Base-by-base conservation (phyloP, 2,329 filamentous ascomycete genomes). In the Orbilia blumenaviensis region DNA sequence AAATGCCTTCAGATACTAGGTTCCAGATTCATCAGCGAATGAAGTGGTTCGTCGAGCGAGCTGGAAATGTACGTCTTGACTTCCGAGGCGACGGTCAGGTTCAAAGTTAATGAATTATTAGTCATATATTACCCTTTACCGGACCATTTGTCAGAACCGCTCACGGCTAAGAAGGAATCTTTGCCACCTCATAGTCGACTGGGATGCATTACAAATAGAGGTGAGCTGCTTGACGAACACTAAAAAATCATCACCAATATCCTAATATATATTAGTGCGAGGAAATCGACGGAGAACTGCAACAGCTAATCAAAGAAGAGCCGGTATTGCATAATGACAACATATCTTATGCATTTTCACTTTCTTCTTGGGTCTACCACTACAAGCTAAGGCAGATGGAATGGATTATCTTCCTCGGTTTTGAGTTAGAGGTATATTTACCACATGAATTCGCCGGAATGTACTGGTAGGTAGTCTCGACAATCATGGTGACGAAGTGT, bases 341-440 rank as follows among this genome's bases (percentile, higher is more conserved):
- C 48, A 84, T 86, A 42, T 86, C 88, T 0, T 90, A 88, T 81
- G 86, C 90, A 0, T 90, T 92, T 62, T 90, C 93, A 0, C 86
- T 98, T 0, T 93, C 92, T 0, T 93, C 91, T 2, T 99, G 95
- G 95, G 88, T 90, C 0, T 96, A 94, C 80, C 88, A 94, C 74
- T 92, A 96, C 83, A 98, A 97, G 82, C 86, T 97, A n/a, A 88
- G 88, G 29, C 89, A 94, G 80, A 92, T 97, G 87, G 91, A 94
- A 81, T 91, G 90, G 85, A 90, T 96, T 50, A 87, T 97, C 14
- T 92, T 97, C 81, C 88, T 97, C 32, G 95, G 96, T 10, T 98
- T 99, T 82, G 95, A 99, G 83, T 89, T 97, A 10, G 90, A 94
- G 46, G 88, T 97, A 8, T 98, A 98, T 82, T 89, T 94, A 63